Conservation (phyloP, 2,329 filamentous ascomycete genomes). For the Lachnellula hyalina region DNA sequence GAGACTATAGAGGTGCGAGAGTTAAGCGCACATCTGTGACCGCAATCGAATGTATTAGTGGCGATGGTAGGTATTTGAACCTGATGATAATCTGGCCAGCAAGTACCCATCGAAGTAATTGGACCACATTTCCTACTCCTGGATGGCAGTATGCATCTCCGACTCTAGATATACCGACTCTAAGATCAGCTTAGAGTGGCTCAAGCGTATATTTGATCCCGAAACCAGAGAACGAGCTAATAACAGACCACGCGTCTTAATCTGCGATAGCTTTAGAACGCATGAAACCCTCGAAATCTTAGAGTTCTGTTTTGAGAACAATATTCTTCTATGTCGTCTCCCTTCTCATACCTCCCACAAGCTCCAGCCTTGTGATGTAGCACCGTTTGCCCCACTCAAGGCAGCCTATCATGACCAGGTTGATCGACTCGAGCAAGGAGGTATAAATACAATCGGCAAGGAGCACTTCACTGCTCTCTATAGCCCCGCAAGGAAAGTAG, state of each 20-base stretch:
- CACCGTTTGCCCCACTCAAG: constrained; percentile 23
- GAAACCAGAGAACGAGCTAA: constrained; percentile 30
- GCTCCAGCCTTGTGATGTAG: constrained; percentile 26
- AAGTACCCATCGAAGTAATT: constrained; percentile 25
- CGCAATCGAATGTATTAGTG: constrained; percentile 15
- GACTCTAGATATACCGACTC: constrained; percentile 27
- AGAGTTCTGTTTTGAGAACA: constrained; percentile 26
- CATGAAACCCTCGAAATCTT: constrained; percentile 32
- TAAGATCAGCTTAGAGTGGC: constrained; percentile 33
- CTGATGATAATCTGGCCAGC: constrained; percentile 29
- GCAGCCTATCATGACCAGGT: constrained; percentile 23
- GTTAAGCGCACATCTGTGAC: constrained; percentile 24
- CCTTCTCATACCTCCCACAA: constrained; percentile 22
- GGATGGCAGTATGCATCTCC: constrained; percentile 28
- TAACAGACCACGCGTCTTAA: constrained; percentile 30
- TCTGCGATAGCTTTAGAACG: constrained; percentile 34
- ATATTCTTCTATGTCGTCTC: constrained; percentile 18
- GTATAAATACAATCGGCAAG: constrained; percentile 10
- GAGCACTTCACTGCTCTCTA: constrained; percentile 18
- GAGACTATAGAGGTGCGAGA: constrained; percentile 24
- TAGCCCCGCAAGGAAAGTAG: constrained; percentile 7
- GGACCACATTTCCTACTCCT: constrained; percentile 25
- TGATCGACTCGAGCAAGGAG: constrained; percentile 15
- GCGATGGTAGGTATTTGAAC: constrained; percentile 24
- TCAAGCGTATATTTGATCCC: constrained; percentile 32